These are phyloP conservation scores for Delitschia confertaspora DNA, from an alignment of 495 filamentous ascomycete species.

Conservation along the genomic window DNA sequence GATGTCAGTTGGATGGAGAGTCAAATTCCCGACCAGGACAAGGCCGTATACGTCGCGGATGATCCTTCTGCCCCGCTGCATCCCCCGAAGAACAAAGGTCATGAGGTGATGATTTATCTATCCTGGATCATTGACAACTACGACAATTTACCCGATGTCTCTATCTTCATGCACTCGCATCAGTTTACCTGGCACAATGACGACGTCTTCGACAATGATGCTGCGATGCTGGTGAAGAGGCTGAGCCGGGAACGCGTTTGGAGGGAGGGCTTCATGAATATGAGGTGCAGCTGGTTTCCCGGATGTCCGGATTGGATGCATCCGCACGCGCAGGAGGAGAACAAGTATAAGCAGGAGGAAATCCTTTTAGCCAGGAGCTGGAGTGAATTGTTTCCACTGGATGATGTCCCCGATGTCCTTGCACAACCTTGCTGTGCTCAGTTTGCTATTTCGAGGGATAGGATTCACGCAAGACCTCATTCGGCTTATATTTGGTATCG, in stretches of 20 bases:
- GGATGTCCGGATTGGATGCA: slow-evolving; percentile 51
- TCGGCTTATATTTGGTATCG: slow-evolving; percentile 54
- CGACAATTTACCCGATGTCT: slow-evolving; percentile 55
- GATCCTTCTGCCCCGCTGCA: slow-evolving; percentile 51
- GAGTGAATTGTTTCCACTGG: slow-evolving; percentile 37
- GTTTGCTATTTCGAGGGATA: slow-evolving; percentile 42
- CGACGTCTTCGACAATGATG: slow-evolving; percentile 37
- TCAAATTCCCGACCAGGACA: slow-evolving; percentile 47
- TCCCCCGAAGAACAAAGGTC: slow-evolving; percentile 64
- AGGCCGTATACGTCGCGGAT: slow-evolving; percentile 57
- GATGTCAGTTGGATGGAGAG: slow-evolving; percentile 53
- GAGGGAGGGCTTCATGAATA: slow-evolving; percentile 43
- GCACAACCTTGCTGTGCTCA: slow-evolving; percentile 54
- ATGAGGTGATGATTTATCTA: slow-evolving; percentile 69
- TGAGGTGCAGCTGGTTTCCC: slow-evolving; percentile 45
- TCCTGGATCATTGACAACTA: slow-evolving; percentile 67
- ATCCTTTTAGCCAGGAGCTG: slow-evolving; percentile 40
- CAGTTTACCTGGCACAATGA: slow-evolving; percentile 60
- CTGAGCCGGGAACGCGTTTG: slow-evolving; percentile 39
- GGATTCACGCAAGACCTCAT: slow-evolving; percentile 45
- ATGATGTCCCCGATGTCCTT: slow-evolving; percentile 48
- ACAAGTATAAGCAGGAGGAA: slow-evolving; percentile 53
- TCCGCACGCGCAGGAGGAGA: slow-evolving; percentile 44
- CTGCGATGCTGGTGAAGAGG: slow-evolving; percentile 37
- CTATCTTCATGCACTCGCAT: slow-evolving; percentile 63